These are phyloP conservation scores for Epithele typhae DNA, from an alignment of 768 basidiomycete species.

Conservation along the genomic window DNA sequence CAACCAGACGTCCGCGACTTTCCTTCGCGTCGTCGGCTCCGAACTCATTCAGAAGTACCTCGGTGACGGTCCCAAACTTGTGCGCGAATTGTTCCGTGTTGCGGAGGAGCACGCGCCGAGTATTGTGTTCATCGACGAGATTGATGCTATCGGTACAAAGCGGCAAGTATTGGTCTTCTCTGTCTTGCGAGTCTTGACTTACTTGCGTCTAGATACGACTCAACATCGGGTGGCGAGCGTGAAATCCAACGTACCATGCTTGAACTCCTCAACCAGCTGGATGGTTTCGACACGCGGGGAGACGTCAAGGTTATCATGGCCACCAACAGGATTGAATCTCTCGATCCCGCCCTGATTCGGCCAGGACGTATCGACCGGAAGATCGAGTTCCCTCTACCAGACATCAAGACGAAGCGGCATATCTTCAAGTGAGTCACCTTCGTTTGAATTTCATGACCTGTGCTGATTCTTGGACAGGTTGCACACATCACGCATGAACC, in stretches of 20 bases:
- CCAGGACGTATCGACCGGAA: slow-evolving; percentile 98
- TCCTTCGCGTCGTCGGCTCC: slow-evolving; percentile 94
- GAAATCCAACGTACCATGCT: slow-evolving; percentile 99
- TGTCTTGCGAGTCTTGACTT: not conserved
- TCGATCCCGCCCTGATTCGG: slow-evolving; percentile 97
- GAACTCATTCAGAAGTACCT: slow-evolving; percentile 99
- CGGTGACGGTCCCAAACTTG: slow-evolving; percentile 97
- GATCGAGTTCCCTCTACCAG: slow-evolving; percentile 96
- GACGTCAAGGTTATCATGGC: slow-evolving; percentile 99
- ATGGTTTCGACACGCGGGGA: slow-evolving; percentile 99
- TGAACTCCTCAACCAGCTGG: slow-evolving; percentile 95
- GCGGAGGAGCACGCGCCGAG: slow-evolving; percentile 98
- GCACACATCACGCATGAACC: slow-evolving; percentile 93
- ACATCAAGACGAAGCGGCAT: slow-evolving; percentile 98
- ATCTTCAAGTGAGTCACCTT: slow-evolving; percentile 74
- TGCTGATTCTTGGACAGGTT: slow-evolving; percentile 40
- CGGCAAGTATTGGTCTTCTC: slow-evolving; percentile 48
- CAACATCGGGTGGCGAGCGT: slow-evolving; percentile 96
- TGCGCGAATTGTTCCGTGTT: slow-evolving; percentile 93
- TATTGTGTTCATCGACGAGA: slow-evolving; percentile 99
- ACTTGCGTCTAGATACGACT: slow-evolving; percentile 72
- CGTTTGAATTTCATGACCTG: not conserved
- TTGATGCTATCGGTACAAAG: slow-evolving; percentile 97
- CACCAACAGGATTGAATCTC: slow-evolving; percentile 94
- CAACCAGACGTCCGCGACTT: slow-evolving; percentile 97